Evolutionary conservation across 1,139 yeast genomes (phyloP).

Genomic region (Meyerozyma elateridarum): DNA sequence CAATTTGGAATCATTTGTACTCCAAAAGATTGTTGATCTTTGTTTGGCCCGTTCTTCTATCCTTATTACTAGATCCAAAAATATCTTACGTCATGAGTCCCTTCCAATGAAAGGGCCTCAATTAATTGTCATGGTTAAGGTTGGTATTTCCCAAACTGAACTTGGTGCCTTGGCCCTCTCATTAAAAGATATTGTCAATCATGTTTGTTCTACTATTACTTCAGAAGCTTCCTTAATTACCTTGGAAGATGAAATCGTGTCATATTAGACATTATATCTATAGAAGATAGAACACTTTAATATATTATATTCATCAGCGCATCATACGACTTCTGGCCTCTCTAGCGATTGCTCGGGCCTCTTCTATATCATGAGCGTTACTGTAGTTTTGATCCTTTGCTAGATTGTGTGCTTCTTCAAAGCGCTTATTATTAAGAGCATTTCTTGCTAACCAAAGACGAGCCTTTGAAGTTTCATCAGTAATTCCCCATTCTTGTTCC

Average conservation of each 20-base stretch:
- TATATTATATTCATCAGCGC: slow-evolving; percentile 9
- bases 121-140: slow-evolving; percentile 56
- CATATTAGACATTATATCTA: slow-evolving; percentile 5
- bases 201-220: slow-evolving; percentile 11
- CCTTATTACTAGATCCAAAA: slow-evolving; percentile 65
- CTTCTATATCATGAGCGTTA: slow-evolving; percentile 81
- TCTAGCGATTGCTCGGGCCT: slow-evolving; percentile 78
- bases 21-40: slow-evolving; percentile 60
- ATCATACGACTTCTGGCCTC: slow-evolving; percentile 53
- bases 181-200: slow-evolving; percentile 14
- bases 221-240: slow-evolving; percentile 9
- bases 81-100: slow-evolving; percentile 68
- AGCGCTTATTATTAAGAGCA: slow-evolving; percentile 55
- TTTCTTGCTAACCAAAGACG: slow-evolving; percentile 81
- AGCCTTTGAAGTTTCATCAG: slow-evolving; percentile 79
- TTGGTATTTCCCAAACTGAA: slow-evolving; percentile 52
- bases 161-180: slow-evolving; percentile 25
- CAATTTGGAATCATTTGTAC: slow-evolving; percentile 56
- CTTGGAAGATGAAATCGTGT: slow-evolving; percentile 8
- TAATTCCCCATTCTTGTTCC: slow-evolving; percentile 61
- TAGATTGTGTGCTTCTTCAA: slow-evolving; percentile 65
- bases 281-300: slow-evolving; percentile 7
- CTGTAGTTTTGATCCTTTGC: slow-evolving; percentile 76
- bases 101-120: slow-evolving; percentile 70
- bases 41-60: slow-evolving; percentile 48